Conservation (phyloP, 2,329 filamentous ascomycete species). For the Neofusicoccum kwambonambiense region DNA sequence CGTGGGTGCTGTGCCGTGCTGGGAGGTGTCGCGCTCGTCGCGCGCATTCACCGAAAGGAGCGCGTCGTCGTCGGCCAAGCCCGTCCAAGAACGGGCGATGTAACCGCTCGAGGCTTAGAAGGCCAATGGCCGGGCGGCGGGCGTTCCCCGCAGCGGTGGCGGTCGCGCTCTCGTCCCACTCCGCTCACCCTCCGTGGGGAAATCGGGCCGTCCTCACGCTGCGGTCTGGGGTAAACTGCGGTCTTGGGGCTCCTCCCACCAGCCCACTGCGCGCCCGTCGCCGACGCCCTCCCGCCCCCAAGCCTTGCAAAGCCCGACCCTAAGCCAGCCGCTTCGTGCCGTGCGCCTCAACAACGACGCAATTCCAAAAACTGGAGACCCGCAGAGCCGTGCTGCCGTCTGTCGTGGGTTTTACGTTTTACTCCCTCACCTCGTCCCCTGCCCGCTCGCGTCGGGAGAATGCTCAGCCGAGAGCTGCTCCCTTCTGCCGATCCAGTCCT, state of each 20-base stretch:
- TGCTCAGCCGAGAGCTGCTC: background rate
- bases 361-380: background rate
- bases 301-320: slow-evolving; percentile 7
- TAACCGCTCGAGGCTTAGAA: background rate
- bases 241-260: background rate
- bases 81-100: slow-evolving; percentile 5
- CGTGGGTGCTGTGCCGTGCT: background rate
- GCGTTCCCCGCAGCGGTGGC: slow-evolving; percentile 1
- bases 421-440: background rate
- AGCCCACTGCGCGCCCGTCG: background rate
- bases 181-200: slow-evolving; percentile 1
- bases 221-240: slow-evolving; percentile 1
- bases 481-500: background rate
- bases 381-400: background rate
- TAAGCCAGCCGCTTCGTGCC: background rate
- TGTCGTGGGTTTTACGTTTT: background rate
- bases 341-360: background rate
- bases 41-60: slow-evolving; percentile 3
- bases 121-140: background rate
- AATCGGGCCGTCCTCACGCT: slow-evolving; percentile 3
- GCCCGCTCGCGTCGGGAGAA: background rate
- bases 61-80: background rate
- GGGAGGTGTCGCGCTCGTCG: background rate
- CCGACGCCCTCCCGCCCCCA: background rate
- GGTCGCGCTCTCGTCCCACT: background rate